Evolutionary conservation across 176 grass and related monocot genomes (phyloP), one percentile per base, ranked within the genome.

Genomic region (Miscanthus lutarioriparius): DNA sequence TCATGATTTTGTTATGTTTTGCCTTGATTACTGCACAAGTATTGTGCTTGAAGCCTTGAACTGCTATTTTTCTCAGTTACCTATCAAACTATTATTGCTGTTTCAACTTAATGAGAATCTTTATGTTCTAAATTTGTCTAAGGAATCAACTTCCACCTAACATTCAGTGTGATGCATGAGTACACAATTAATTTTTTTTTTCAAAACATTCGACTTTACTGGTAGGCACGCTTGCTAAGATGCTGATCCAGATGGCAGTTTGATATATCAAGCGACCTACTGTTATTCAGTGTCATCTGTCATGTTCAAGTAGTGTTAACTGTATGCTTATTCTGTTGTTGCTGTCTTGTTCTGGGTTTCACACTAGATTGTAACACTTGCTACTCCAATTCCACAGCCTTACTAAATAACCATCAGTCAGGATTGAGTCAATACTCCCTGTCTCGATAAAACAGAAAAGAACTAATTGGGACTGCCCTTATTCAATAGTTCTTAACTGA

Each of bases 1-100:
- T 76, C 53, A 76, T 56, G 16, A 22, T 56, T 75, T 36, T 36
- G 4, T 6, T 37, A 23, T 58, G 19, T 32, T 38, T 38, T 17
- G 4, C 47, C 19, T 54, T 56, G 73, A 54, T 58, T 37, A 15
- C 48, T 23, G 10, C 30, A 58, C 49, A 65, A 64, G 20, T 38
- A 6, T 43, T 78, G 14, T 90, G 23, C 10, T 74, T 64, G 64
- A 81, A 67, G 33, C 75, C 10, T 74, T 51, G 64, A 81, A 59
- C 35, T 76, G 17, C 26, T 72, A 30, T 41, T 32, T n/a, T 70
- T 73, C 73, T 28, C 35, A 72, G 17, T 40, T 67, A 73, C 38
- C 17, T 74, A 73, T 72, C 27, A 65, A 33, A 3, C 67, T 56
- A 64, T 23, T 51, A 58, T 86, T 72, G 33, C 45, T 58, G 58